Conservation (phyloP, 2,329 filamentous ascomycete genomes). For the Verticillium zaregamsianum region DNA sequence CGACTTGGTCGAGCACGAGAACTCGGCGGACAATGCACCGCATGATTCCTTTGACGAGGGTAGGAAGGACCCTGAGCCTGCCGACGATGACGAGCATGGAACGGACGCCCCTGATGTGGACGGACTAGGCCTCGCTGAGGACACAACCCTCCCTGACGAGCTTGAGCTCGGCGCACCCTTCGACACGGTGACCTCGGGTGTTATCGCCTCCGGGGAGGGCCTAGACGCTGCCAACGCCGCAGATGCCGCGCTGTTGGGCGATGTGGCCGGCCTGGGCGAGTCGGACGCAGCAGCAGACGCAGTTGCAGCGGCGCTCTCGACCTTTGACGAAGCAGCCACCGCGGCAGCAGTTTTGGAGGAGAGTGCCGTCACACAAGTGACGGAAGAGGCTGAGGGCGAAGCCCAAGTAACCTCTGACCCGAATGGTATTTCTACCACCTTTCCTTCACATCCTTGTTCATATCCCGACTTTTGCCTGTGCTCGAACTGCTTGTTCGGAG, state of each 20-base stretch:
- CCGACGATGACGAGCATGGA: conserved; percentile 15
- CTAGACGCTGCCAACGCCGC: not conserved
- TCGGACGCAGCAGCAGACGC: not conserved
- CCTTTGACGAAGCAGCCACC: not conserved
- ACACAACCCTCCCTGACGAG: not conserved
- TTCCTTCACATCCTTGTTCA: conserved; percentile 6
- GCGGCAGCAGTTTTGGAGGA: not conserved
- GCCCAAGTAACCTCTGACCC: not conserved
- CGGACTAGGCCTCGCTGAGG: not conserved
- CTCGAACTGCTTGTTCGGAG: conserved; percentile 1
- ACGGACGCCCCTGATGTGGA: conserved; percentile 12
- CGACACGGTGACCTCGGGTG: not conserved
- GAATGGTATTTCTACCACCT: conserved; percentile 9
- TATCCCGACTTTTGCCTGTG: conserved; percentile 10
- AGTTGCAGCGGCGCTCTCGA: not conserved
- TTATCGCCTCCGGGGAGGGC: conserved; percentile 1
- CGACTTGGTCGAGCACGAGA: conserved; percentile 11
- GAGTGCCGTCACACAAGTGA: not conserved
- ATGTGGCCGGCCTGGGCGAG: not conserved
- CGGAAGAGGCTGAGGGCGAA: not conserved
- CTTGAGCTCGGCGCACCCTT: not conserved
- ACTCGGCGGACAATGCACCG: not conserved
- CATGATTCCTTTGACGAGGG: not conserved
- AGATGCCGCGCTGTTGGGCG: not conserved
- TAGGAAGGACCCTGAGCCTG: conserved; percentile 13